Conservation (phyloP, 2,329 filamentous ascomycete genomes). For the Diaporthe aspalathi region DNA sequence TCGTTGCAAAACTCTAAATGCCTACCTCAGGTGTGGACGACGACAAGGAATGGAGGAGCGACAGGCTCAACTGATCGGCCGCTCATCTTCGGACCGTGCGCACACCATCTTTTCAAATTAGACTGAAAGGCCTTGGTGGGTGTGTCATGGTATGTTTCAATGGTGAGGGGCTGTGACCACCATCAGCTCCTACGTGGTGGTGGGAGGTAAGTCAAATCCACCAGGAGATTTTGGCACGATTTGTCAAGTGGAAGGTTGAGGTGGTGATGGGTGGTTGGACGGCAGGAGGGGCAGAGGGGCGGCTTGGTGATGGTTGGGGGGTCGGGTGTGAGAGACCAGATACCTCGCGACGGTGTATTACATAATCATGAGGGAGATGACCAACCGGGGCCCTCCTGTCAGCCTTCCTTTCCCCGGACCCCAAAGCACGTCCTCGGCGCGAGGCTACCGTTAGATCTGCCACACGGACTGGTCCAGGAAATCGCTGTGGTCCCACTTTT, state of each 20-base stretch:
- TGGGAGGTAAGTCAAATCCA: conserved; percentile 1
- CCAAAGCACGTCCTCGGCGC: conserved; percentile 5
- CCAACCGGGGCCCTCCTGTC: neutral
- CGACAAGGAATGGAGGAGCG: neutral
- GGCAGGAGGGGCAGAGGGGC: neutral
- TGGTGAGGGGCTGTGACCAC: conserved; percentile 5
- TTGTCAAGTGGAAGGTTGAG: neutral
- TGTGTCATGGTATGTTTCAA: conserved; percentile 28
- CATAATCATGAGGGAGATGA: neutral
- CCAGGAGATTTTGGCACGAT: neutral
- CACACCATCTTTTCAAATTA: neutral
- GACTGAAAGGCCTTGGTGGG: neutral
- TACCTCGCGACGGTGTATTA: neutral
- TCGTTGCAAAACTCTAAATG: conserved; percentile 4
- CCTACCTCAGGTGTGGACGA: neutral
- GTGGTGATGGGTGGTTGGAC: neutral
- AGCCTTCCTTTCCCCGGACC: neutral
- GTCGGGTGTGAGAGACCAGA: too few relatives aligned
- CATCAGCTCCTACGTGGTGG: neutral
- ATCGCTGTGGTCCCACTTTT: conserved; percentile 29
- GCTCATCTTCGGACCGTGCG: neutral
- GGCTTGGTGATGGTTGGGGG: neutral
- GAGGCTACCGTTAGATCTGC: conserved; percentile 24
- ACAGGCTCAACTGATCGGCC: conserved; percentile 20
- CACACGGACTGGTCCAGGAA: conserved; percentile 19